phyloP scores from a whole-genome alignment of 768 basidiomycete genomes.

The Lentinula boryana region DNA sequence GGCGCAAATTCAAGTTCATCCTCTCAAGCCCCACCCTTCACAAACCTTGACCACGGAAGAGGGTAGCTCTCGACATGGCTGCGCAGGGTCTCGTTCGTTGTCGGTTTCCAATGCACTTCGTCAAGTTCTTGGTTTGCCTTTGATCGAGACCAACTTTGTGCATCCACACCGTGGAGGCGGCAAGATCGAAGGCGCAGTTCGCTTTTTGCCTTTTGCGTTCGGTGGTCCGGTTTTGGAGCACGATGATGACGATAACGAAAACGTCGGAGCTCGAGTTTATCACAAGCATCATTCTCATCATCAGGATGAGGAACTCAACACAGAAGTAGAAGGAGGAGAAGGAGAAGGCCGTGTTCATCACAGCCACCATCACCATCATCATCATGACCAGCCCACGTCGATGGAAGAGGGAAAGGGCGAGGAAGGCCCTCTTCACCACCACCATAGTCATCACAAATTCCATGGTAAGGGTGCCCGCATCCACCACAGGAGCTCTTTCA shows the following conservation, averaged over 20 bases:
- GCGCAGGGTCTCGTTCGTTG: not conserved
- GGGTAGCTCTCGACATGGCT: not conserved
- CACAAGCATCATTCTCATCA: slow-evolving; percentile 28
- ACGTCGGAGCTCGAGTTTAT: slow-evolving; percentile 14
- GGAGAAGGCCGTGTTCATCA: not conserved
- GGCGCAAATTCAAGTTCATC: not conserved
- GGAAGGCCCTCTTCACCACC: slow-evolving; percentile 12
- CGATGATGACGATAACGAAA: slow-evolving; percentile 1
- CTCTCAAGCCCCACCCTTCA: not conserved
- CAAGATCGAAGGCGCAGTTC: slow-evolving; percentile 7
- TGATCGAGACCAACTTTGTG: slow-evolving; percentile 26
- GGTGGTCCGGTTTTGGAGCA: slow-evolving; percentile 9
- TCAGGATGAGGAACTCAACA: slow-evolving; percentile 18
- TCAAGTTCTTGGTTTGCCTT: slow-evolving; percentile 47
- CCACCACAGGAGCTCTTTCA: slow-evolving; percentile 35
- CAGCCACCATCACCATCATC: not conserved
- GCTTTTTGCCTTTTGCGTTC: slow-evolving; percentile 6
- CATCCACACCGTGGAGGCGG: slow-evolving; percentile 7
- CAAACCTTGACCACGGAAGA: not conserved
- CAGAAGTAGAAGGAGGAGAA: slow-evolving; percentile 10
- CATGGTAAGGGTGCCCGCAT: slow-evolving; percentile 1
- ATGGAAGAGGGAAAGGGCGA: slow-evolving; percentile 1
- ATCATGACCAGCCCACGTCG: slow-evolving; percentile 1
- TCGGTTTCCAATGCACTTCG: slow-evolving; percentile 44
- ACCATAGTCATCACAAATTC: slow-evolving; percentile 18